Conservation (phyloP, 202 grass and related monocot species). For the Digitaria exilis region DNA sequence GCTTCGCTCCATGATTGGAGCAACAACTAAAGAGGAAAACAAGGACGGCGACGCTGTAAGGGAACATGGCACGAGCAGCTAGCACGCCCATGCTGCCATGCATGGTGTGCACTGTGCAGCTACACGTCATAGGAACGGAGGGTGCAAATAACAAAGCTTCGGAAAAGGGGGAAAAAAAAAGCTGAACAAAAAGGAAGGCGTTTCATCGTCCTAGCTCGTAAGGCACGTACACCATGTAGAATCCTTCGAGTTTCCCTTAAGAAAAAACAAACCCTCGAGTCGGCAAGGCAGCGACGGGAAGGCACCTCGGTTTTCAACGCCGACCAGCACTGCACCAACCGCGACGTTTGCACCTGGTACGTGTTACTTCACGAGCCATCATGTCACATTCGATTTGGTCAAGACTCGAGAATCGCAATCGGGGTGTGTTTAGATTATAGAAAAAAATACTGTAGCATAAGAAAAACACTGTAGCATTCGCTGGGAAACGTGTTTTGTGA, state of each 20-base stretch:
- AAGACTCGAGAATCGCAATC: conserved; percentile 18
- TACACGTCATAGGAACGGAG: neutral
- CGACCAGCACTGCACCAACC: conserved; percentile 18
- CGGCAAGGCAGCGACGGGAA: neutral
- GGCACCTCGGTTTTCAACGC: conserved; percentile 19
- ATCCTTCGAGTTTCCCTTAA: neutral
- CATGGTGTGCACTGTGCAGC: neutral
- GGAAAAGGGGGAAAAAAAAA: no score
- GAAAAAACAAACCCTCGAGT: no score
- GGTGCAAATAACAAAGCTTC: neutral
- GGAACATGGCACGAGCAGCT: conserved; percentile 47
- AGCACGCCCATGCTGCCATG: conserved; percentile 3
- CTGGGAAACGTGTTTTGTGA: no score
- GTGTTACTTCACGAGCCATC: neutral
- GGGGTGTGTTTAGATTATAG: no score
- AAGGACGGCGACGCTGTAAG: conserved; percentile 23
- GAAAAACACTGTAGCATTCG: no score
- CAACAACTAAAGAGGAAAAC: conserved; percentile 49
- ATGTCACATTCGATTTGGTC: conserved; percentile 13
- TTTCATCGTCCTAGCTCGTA: neutral
- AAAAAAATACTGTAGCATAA: no score
- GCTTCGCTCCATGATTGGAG: conserved; percentile 44
- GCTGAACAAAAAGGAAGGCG: no score
- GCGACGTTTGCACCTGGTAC: neutral
- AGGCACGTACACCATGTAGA: neutral